A percentile compares a stretch with the other conserved stretches of the same genome.
These are phyloP conservation scores for Erysimum cheiranthoides DNA, from an alignment of 345 rosid genomes.

Conservation along the genomic window DNA sequence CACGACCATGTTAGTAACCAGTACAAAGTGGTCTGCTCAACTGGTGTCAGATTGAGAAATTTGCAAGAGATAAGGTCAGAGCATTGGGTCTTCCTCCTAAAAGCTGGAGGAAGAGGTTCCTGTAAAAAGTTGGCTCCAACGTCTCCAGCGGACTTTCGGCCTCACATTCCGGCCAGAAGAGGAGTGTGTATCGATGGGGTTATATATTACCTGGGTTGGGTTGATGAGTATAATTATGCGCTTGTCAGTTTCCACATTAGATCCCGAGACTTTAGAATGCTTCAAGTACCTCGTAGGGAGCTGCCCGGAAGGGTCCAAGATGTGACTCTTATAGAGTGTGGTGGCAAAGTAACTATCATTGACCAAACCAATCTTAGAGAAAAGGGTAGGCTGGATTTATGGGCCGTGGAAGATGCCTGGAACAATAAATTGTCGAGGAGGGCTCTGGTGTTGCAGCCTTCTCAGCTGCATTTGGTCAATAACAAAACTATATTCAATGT, in stretches of 20 bases:
- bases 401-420: too few species aligned
- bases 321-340: not conserved
- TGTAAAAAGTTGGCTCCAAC: conserved; percentile 1
- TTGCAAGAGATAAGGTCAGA: not conserved
- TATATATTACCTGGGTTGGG: conserved; percentile 10
- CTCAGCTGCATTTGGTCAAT: too few species aligned
- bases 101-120: not conserved
- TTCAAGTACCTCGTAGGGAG: not conserved
- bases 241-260: conserved; percentile 18
- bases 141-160: not conserved
- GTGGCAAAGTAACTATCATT: too few species aligned
- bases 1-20: conserved; percentile 10
- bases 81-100: conserved; percentile 3
- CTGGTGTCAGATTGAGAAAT: not conserved
- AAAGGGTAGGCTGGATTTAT: too few species aligned
- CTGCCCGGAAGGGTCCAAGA: not conserved
- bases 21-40: not conserved
- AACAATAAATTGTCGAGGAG: too few species aligned
- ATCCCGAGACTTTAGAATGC: conserved; percentile 7
- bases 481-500: too few species aligned
- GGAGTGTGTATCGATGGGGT: conserved; percentile 7
- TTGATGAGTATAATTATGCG: not conserved
- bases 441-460: too few species aligned
- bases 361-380: too few species aligned
- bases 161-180: not conserved